These are phyloP conservation scores for Hypoxylon trugodes DNA, from an alignment of 495 filamentous ascomycete genomes.

Conservation along the genomic window DNA sequence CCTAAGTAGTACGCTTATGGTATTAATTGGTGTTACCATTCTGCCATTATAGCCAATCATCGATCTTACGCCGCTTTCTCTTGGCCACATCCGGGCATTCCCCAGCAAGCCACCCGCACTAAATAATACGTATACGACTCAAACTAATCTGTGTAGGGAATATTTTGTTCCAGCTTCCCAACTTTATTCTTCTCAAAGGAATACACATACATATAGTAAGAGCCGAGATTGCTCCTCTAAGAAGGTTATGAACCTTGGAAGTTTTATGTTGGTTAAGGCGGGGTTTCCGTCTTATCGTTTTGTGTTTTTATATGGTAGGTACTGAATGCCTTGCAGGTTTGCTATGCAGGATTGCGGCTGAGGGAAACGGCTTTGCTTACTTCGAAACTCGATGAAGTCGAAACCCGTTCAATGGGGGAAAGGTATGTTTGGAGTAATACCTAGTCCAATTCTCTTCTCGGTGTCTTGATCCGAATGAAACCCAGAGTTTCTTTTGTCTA, in stretches of 20 bases:
- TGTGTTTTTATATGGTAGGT: no score
- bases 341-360: constrained; percentile 32
- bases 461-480: neutral
- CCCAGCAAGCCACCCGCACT: neutral
- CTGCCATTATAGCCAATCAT: constrained; percentile 13
- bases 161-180: no score
- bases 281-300: no score
- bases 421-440: constrained; percentile 4
- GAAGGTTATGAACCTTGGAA: no score
- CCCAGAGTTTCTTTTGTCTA: no score
- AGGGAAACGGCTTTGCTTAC: constrained; percentile 2
- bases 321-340: no score
- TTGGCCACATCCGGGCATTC: neutral
- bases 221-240: no score
- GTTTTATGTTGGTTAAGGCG: no score
- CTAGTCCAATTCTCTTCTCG: neutral
- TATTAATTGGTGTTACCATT: constrained; percentile 27
- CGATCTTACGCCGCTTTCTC: neutral
- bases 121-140: neutral
- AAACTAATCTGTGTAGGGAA: no score
- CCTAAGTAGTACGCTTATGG: constrained; percentile 8
- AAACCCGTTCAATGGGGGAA: constrained; percentile 8
- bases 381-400: no score
- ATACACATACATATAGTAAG: no score
- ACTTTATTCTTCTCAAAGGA: no score